Evolutionary conservation across 2,329 filamentous ascomycete genomes (phyloP), one percentile per base, ranked within the genome.

Genomic region (Penicillium palitans): DNA sequence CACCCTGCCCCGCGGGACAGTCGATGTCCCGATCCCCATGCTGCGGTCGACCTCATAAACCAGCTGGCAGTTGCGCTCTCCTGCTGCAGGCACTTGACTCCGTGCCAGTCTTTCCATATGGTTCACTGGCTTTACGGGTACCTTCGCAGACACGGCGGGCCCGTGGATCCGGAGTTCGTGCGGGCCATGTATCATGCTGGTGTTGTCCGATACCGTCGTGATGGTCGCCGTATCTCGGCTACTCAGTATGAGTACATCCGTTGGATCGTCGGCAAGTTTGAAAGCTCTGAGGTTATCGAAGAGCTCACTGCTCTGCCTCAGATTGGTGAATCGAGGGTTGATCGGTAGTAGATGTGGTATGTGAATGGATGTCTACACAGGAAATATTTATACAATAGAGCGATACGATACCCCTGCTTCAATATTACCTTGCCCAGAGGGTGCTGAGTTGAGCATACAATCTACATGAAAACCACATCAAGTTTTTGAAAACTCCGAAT

Each of bases 111-210:
- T 0, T 81, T 78, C 58, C 70, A 76, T n/a, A 65, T 79, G 29
- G 76, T 83, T 8, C 74, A 77, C 62, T 77, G 78, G 69, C 76
- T 80, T 53, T 83, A 81, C 63, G 64, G 69, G 7, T 80, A 77
- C 61, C 72, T 84, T 4, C 67, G 70, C 24, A 70, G 71, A 25
- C 73, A 79, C 45, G 62, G 73, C 48, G 79, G 76, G 9, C 77
- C 77, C 2, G 67, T 83, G 17, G 69, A 71, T 19, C 73, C 77
- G 1, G 61, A 73, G 3, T 70, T 85, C 57, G 76, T 75, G 7
- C 76, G 79, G 33, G 80, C 83, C 0, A 63, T 85, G 65, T 81
- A 82, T 57, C 74, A 79, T 62, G 78, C 80, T 24, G 82, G 80
- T 17, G 71, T 84, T 25, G 70, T 77, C 25, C 72, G 80, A 17